Evolutionary conservation across 805 yeast genomes (phyloP).

Genomic region (Monosporozyma aerobia): DNA sequence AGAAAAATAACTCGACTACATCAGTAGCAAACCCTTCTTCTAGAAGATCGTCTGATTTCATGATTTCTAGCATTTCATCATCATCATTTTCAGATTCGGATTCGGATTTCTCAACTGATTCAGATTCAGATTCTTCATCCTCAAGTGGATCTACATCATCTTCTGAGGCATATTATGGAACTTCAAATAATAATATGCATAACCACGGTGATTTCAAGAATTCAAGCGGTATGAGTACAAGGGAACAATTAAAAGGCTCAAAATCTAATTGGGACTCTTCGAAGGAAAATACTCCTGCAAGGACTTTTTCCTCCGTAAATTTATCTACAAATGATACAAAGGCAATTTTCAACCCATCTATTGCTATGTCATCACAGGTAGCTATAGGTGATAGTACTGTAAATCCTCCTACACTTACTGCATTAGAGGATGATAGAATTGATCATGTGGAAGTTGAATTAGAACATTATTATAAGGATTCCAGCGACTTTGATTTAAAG

Average conservation of each 20-base stretch:
- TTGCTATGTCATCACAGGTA: not conserved
- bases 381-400: not conserved
- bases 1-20: not conserved
- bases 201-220: not conserved
- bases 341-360: not conserved
- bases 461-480: conserved; percentile 31
- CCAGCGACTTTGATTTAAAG: conserved; percentile 26
- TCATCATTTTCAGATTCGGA: not conserved
- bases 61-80: not conserved
- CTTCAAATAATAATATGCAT: not conserved
- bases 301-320: conserved; percentile 6
- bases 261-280: not conserved
- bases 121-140: not conserved
- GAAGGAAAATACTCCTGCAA: not conserved
- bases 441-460: conserved; percentile 32
- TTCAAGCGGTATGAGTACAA: not conserved
- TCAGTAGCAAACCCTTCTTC: not conserved
- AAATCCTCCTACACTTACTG: not conserved
- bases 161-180: not conserved
- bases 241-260: not conserved
- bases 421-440: conserved; percentile 22
- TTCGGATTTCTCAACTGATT: not conserved
- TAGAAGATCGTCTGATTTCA: not conserved
- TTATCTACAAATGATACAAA: conserved; percentile 1
- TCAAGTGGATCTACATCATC: not conserved